Base-by-base conservation (phyloP, 2,329 filamentous ascomycete genomes). In the Paraphaeosphaeria sporulosa region DNA sequence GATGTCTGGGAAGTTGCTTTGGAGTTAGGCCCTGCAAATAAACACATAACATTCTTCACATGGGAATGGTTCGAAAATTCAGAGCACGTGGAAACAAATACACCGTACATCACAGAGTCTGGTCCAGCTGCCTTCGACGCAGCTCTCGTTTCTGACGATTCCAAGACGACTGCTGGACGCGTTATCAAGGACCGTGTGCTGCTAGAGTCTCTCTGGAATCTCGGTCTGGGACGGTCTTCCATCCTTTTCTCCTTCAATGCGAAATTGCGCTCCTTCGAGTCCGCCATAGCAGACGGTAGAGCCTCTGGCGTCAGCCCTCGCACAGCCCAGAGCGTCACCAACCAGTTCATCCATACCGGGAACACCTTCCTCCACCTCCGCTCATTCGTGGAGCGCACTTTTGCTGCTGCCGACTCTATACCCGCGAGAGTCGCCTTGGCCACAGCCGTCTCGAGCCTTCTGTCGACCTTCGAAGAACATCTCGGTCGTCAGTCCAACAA, bases 191-290 rank as follows among this genome's bases (percentile, higher is more conserved):
- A 71, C 17, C 67, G 79, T 47, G 65, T 77, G 2, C 68, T 79
- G 4, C 61, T 83, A 1, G 70, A 76, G 19, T 89, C 88, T 12
- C 79, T 94, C 0, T 81, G 90, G 62, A 85, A 87, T 13, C 80
- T 94, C 1, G 86, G 87, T 0, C 83, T 93, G 6, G 92, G 91
- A 0, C 84, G 90, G 50, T 89, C 88, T 42, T 94, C 91, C 0
- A 82, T 90, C 1, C 84, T 95, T 36, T 95, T 92, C 73, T 71
- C 77, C 0, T 92, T 87, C 82, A 80, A 89, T 53, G 73, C 81
- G 2, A 79, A 80, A 2, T 81, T 81, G 30, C 78, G 76, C 25
- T 79, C 78, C 0, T 92, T 94, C 66, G 74, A 78, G 42, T 79
- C 76, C 42, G 74, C 75, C 4, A 71, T 85, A 38, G 67, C 76